Evolutionary conservation across 2,329 filamentous ascomycete species (phyloP).

Genomic region (Cladophialophora exuberans): DNA sequence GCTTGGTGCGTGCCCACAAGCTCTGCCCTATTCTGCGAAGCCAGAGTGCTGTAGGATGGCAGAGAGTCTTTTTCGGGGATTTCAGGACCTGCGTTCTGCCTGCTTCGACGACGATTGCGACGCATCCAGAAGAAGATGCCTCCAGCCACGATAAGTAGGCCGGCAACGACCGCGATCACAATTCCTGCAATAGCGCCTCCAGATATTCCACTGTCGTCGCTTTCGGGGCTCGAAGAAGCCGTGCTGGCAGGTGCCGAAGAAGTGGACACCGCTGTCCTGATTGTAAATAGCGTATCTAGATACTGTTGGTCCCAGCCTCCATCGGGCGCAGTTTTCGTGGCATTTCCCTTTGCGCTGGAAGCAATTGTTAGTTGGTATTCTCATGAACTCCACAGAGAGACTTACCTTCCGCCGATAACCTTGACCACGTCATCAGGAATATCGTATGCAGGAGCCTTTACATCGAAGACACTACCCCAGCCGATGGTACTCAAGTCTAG

Average conservation of each 20-base stretch:
- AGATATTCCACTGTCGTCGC: neutral
- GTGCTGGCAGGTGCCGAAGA: constrained; percentile 2
- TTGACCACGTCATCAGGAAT: constrained; percentile 34
- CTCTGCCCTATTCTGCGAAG: constrained; percentile 9
- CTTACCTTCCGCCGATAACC: constrained; percentile 37
- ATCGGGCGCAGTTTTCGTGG: constrained; percentile 25
- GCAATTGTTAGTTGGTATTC: neutral
- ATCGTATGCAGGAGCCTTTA: constrained; percentile 33
- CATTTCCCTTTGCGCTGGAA: constrained; percentile 24
- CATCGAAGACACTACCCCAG: constrained; percentile 40
- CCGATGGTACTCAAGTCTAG: constrained; percentile 37
- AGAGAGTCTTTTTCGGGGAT: constrained; percentile 15
- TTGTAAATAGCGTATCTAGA: constrained; percentile 27
- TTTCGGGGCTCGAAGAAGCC: neutral
- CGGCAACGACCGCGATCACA: constrained; percentile 24
- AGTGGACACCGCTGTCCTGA: constrained; percentile 6
- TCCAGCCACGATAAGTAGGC: constrained; percentile 13
- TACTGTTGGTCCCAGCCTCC: constrained; percentile 28
- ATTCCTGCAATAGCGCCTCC: constrained; percentile 26
- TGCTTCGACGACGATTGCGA: constrained; percentile 5
- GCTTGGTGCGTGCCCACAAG: constrained; percentile 6
- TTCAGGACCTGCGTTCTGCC: neutral
- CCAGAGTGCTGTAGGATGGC: constrained; percentile 9
- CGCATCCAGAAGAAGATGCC: constrained; percentile 26
- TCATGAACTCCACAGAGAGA: neutral